Percentiles rank a stretch among this genome's conserved stretches.
Evolutionary conservation across 352 stramenopile genomes (phyloP).

Genomic region (Globisporangium sylvaticum): DNA sequence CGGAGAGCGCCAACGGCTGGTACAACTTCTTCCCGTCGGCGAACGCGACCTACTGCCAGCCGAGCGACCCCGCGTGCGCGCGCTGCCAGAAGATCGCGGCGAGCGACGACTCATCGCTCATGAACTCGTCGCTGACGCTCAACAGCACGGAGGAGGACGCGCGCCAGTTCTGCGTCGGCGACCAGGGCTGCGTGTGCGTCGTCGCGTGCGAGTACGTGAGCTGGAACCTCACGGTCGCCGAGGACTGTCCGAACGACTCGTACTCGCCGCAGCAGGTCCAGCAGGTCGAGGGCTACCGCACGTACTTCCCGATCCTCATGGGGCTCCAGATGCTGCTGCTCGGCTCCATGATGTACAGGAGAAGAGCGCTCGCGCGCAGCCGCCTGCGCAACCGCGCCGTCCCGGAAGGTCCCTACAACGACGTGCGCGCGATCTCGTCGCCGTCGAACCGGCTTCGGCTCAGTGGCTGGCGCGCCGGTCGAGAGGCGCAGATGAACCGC

Average conservation of each 20-base stretch:
- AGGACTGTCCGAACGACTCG: slow-evolving; percentile 33
- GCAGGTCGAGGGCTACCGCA: slow-evolving; percentile 38
- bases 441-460: slow-evolving; percentile 63
- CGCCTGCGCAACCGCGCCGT: slow-evolving; percentile 13
- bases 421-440: slow-evolving; percentile 60
- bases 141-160: slow-evolving; percentile 35
- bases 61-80: slow-evolving; percentile 42
- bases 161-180: slow-evolving; percentile 53
- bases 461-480: slow-evolving; percentile 53
- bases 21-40: slow-evolving; percentile 65
- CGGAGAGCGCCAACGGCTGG: slow-evolving; percentile 27
- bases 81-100: slow-evolving; percentile 37
- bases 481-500: slow-evolving; percentile 47
- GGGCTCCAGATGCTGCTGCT: slow-evolving; percentile 61
- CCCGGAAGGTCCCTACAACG: slow-evolving; percentile 63
- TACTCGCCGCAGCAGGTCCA: slow-evolving; percentile 17
- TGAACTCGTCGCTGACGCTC: slow-evolving; percentile 23
- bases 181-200: slow-evolving; percentile 58
- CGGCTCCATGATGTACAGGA: slow-evolving; percentile 54
- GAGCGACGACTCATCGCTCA: slow-evolving; percentile 14
- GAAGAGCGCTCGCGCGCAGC: slow-evolving; percentile 31
- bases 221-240: slow-evolving; percentile 49
- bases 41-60: slow-evolving; percentile 66
- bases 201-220: slow-evolving; percentile 48
- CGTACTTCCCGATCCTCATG: slow-evolving; percentile 66